phyloP scores from a whole-genome alignment of 2,329 filamentous ascomycete genomes.

The Hortaea sp. region DNA sequence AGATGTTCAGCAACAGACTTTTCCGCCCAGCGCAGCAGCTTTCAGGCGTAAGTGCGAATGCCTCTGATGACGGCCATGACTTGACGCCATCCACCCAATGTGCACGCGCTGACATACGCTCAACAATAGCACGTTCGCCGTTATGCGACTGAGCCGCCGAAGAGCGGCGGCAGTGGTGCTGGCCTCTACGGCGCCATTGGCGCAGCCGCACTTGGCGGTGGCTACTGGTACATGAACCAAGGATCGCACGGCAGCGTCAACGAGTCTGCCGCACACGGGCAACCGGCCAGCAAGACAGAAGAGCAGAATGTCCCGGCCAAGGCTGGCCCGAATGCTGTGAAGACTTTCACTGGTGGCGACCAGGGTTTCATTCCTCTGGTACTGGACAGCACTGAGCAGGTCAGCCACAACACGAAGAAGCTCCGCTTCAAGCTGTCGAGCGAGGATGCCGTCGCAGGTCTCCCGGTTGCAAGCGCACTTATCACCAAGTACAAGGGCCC shows the following conservation, averaged over 20 bases:
- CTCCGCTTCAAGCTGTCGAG: conserved; percentile 82
- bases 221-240: conserved; percentile 32
- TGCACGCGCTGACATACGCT: neutral
- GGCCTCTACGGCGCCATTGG: conserved; percentile 53
- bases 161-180: conserved; percentile 45
- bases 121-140: conserved; percentile 49
- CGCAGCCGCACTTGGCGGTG: conserved; percentile 48
- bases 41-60: conserved; percentile 14
- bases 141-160: conserved; percentile 58
- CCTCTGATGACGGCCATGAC: neutral
- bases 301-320: conserved; percentile 31
- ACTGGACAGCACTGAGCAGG: conserved; percentile 63
- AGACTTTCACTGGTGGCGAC: conserved; percentile 68
- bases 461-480: conserved; percentile 72
- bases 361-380: conserved; percentile 80
- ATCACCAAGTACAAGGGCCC: conserved; percentile 84
- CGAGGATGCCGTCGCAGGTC: conserved; percentile 70
- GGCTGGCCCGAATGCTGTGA: conserved; percentile 32
- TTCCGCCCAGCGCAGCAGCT: conserved; percentile 33
- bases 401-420: conserved; percentile 94
- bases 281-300: conserved; percentile 23
- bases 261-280: conserved; percentile 13
- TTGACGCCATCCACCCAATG: neutral
- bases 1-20: conserved; percentile 35
- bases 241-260: conserved; percentile 10